phyloP scores from a whole-genome alignment of 2,329 filamentous ascomycete genomes.

The Sporothrix curviconia region DNA sequence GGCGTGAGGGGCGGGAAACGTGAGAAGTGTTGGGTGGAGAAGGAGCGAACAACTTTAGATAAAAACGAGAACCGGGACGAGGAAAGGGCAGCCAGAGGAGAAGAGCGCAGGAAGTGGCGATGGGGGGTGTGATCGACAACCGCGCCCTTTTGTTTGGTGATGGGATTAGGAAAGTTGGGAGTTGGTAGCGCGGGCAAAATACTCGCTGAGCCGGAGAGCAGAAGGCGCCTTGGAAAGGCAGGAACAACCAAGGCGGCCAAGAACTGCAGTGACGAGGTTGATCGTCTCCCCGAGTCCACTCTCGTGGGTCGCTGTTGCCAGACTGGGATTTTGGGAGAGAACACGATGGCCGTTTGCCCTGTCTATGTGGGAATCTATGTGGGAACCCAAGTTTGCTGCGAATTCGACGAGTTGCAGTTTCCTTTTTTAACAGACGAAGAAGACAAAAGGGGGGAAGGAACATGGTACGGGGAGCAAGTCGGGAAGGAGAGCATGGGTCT shows the following conservation, averaged over 20 bases:
- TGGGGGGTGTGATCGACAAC: slow-evolving; percentile 10
- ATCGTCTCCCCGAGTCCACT: not conserved
- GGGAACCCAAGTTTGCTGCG: too few relatives aligned
- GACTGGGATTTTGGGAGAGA: not conserved
- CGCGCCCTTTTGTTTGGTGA: too few relatives aligned
- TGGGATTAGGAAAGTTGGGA: not conserved
- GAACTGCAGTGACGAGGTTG: too few relatives aligned
- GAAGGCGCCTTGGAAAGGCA: not conserved
- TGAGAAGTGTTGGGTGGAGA: not conserved
- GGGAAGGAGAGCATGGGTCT: not conserved
- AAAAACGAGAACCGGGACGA: not conserved
- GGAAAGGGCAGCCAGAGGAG: not conserved
- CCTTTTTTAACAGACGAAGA: not conserved
- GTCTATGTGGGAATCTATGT: not conserved
- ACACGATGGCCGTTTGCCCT: not conserved
- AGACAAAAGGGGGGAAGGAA: not conserved
- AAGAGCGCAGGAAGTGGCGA: slow-evolving; percentile 2
- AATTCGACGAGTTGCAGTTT: not conserved
- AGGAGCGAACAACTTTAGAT: slow-evolving; percentile 1
- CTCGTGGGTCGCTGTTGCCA: not conserved
- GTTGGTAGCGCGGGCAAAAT: slow-evolving; percentile 3
- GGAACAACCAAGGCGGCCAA: slow-evolving; percentile 1
- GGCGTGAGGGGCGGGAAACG: too few relatives aligned
- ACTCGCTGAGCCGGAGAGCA: not conserved
- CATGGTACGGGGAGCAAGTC: not conserved